A percentile compares a stretch with the other conserved stretches of the same genome.
Conservation (phyloP, 108 stramenopile species). For the Skeletonema menzelii region DNA sequence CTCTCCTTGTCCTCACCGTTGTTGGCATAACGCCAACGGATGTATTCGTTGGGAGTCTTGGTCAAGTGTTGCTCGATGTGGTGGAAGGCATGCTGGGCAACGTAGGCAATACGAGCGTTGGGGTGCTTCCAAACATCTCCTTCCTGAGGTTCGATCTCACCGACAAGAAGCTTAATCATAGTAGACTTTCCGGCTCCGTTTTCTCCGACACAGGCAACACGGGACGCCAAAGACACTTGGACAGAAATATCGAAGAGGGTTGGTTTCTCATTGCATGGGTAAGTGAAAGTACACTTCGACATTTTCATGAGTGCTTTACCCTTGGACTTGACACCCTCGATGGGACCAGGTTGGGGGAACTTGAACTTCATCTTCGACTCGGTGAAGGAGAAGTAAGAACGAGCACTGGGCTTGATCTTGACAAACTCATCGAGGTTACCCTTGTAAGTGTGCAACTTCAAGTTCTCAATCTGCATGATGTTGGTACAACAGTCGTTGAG, state of each 20-base stretch:
- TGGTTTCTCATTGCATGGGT: constrained; percentile 92
- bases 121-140: constrained; percentile 99
- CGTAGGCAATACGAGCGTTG: constrained; percentile 98
- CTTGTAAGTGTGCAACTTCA: constrained; percentile 96
- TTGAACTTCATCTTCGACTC: constrained; percentile 95
- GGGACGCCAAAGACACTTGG: constrained; percentile 97
- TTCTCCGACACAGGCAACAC: constrained; percentile 98
- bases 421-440: constrained; percentile 99
- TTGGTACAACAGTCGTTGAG: constrained; percentile 98
- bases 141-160: constrained; percentile 93
- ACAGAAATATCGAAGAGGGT: constrained; percentile 96
- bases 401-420: constrained; percentile 94
- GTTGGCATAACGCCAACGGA: constrained; percentile 99
- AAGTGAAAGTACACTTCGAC: constrained; percentile 96
- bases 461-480: constrained; percentile 97
- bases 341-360: constrained; percentile 96
- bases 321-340: constrained; percentile 99
- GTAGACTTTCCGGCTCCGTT: constrained; percentile 99
- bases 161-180: constrained; percentile 99
- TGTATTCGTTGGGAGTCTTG: constrained; percentile 99
- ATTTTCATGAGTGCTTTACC: constrained; percentile 99
- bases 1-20: constrained; percentile 99
- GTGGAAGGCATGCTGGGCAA: constrained; percentile 99
- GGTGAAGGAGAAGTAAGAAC: constrained; percentile 94
- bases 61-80: constrained; percentile 97